Evolutionary conservation across 2,329 filamentous ascomycete species (phyloP), one percentile per base, ranked within the genome.

Genomic region (Blastomyces emzantsi): DNA sequence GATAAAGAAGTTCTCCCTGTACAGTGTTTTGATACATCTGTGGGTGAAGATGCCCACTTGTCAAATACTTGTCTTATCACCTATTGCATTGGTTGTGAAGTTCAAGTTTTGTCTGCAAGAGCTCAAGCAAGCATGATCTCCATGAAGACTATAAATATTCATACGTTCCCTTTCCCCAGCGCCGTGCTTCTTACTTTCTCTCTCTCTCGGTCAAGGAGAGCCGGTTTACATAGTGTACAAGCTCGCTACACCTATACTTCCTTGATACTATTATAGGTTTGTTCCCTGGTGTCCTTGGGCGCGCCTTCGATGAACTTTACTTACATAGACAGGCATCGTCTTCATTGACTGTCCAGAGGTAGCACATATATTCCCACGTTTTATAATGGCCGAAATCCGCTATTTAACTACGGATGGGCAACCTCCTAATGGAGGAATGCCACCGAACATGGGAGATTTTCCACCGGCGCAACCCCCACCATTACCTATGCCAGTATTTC

Each of bases 351-450:
- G 17, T 28, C 49, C 17, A 8, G 11, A 22, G 41, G n/a, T 43
- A 49, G 41, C 22, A 45, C 43, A 60, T 59, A 41, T 43, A 49
- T 41, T 5, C 36, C 41, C 41, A 22, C 58, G 17, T n/a, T 60
- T 15, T 49, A 60, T 36, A 60, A 60, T 60, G 58, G 58, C 58
- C 5, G 41, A 60, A 17, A 68, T 69, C 57, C 63, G 64, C 36
- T 73, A 71, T 63, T 64, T 72, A 22, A 75, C 72, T 15, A 64
- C 67, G 28, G 70, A 72, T 62, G 73, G 72, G 4, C 64, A 68
- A 15, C 69, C 71, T 61, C 74, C 74, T 19, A 71, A 71, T 63
- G 68, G 70, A 51, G 73, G 71, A 4, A 66, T 70, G 22, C 71
- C 73, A 61, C 73, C 73, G 9, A 57, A 66, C 47, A 51, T 49